A percentile compares a stretch with the other conserved stretches of the same genome.
Evolutionary conservation across 768 basidiomycete genomes (phyloP).

Genomic region (Sarcodon sp.): DNA sequence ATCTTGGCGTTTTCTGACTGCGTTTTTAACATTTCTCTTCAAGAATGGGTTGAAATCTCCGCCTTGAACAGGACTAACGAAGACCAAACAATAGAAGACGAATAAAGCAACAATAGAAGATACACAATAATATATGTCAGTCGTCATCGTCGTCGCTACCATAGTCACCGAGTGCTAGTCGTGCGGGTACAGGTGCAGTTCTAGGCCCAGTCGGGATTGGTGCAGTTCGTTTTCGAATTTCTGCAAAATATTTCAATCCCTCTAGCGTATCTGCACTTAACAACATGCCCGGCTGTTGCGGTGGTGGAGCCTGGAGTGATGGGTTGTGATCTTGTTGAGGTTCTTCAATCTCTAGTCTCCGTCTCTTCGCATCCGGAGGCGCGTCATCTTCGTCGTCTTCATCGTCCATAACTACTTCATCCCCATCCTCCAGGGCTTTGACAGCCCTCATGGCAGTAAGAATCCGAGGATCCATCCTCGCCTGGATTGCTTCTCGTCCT

Average conservation of each 20-base stretch:
- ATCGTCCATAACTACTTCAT: constrained; percentile 11
- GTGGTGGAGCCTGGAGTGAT: constrained; percentile 13
- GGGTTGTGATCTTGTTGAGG: constrained; percentile 16
- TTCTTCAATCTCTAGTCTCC: constrained; percentile 8
- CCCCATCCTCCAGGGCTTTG: constrained; percentile 82
- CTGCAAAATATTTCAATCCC: constrained; percentile 83
- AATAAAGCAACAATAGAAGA: constrained; percentile 8
- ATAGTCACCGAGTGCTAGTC: constrained; percentile 60
- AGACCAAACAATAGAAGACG: constrained; percentile 2
- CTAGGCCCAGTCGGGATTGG: constrained; percentile 13
- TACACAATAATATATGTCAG: constrained; percentile 5
- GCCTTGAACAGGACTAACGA: too few relatives aligned
- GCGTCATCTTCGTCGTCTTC: constrained; percentile 21
- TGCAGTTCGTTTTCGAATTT: constrained; percentile 54
- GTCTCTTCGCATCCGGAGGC: constrained; percentile 12
- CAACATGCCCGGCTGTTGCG: constrained; percentile 38
- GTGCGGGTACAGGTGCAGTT: constrained; percentile 23
- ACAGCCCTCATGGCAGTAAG: constrained; percentile 83
- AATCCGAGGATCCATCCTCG: constrained; percentile 76
- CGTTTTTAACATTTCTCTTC: too few relatives aligned
- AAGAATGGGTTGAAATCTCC: too few relatives aligned
- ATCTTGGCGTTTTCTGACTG: too few relatives aligned
- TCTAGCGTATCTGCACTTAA: constrained; percentile 80
- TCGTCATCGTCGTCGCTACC: constrained; percentile 60
- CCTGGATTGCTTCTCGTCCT: constrained; percentile 79